These are phyloP conservation scores for Sarocladium brachiariae DNA, from an alignment of 2,329 filamentous ascomycete species.

Conservation along the genomic window DNA sequence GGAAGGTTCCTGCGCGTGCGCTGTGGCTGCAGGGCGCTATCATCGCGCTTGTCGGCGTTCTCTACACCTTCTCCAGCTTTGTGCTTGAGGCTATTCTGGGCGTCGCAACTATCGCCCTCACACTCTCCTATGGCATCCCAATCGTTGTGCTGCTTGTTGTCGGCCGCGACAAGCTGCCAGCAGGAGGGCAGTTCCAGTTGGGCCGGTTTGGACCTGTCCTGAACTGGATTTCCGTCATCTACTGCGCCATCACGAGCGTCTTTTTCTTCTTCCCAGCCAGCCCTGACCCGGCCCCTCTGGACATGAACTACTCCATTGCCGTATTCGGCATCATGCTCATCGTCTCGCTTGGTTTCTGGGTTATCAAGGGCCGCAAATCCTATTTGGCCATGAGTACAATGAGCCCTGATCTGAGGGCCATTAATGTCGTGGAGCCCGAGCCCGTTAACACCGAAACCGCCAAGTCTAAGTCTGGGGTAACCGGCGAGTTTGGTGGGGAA, in stretches of 20 bases:
- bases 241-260: slow-evolving; percentile 36
- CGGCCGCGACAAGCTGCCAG: slow-evolving; percentile 38
- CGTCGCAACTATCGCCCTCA: slow-evolving; percentile 40
- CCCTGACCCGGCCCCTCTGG: slow-evolving; percentile 29
- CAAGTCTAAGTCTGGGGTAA: neutral
- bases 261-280: slow-evolving; percentile 39
- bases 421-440: neutral
- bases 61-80: slow-evolving; percentile 39
- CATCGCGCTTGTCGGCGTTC: slow-evolving; percentile 31
- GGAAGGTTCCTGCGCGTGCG: slow-evolving; percentile 38
- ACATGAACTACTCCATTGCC: slow-evolving; percentile 43
- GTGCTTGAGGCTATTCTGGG: slow-evolving; percentile 41
- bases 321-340: slow-evolving; percentile 40
- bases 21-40: slow-evolving; percentile 36
- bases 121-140: slow-evolving; percentile 32
- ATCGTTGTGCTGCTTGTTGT: slow-evolving; percentile 33
- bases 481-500: neutral
- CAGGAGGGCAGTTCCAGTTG: slow-evolving; percentile 29
- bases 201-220: slow-evolving; percentile 27
- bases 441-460: neutral
- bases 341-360: slow-evolving; percentile 35
- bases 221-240: slow-evolving; percentile 36
- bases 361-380: slow-evolving; percentile 30
- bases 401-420: neutral
- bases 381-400: slow-evolving; percentile 24